phyloP scores from a whole-genome alignment of 2,329 filamentous ascomycete species.

The Ceratocystis harringtonii region DNA sequence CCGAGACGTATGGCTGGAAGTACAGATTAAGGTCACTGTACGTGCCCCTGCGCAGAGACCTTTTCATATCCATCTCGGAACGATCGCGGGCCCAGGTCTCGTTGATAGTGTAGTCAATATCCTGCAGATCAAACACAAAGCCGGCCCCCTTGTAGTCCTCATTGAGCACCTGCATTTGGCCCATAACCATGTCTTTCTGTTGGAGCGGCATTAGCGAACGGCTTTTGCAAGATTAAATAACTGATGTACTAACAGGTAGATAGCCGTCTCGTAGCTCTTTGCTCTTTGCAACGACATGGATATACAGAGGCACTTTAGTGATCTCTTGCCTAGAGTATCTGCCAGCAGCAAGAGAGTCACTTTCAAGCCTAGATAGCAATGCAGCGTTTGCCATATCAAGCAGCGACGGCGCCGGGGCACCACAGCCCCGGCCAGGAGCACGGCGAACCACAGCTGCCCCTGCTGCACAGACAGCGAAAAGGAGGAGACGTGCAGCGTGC shows the following conservation, averaged over 20 bases:
- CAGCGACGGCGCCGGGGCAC: constrained; percentile 18
- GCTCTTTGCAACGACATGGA: constrained; percentile 27
- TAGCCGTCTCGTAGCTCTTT: constrained; percentile 24
- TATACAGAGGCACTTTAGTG: constrained; percentile 25
- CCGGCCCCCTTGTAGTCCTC: constrained; percentile 29
- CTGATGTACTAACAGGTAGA: constrained; percentile 23
- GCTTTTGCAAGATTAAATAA: background rate
- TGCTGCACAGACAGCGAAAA: constrained; percentile 12
- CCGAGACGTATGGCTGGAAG: constrained; percentile 25
- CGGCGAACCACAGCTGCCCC: constrained; percentile 10
- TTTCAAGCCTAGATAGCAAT: constrained; percentile 19
- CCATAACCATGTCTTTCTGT: constrained; percentile 25
- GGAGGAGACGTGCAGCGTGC: constrained; percentile 8
- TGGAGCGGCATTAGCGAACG: background rate
- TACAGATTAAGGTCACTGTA: constrained; percentile 29
- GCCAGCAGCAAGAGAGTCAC: constrained; percentile 17
- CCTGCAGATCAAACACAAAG: constrained; percentile 31
- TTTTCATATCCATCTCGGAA: constrained; percentile 31
- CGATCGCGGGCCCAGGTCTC: constrained; percentile 30
- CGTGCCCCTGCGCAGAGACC: constrained; percentile 30
- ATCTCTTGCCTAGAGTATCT: constrained; percentile 18
- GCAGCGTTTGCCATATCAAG: constrained; percentile 18
- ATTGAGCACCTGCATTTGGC: constrained; percentile 34
- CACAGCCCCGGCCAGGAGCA: constrained; percentile 19
- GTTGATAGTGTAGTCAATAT: constrained; percentile 34